Percentiles rank a stretch among this genome's conserved stretches.
Evolutionary conservation across 2,329 filamentous ascomycete genomes (phyloP).

Genomic region (Cytospora leucostoma): DNA sequence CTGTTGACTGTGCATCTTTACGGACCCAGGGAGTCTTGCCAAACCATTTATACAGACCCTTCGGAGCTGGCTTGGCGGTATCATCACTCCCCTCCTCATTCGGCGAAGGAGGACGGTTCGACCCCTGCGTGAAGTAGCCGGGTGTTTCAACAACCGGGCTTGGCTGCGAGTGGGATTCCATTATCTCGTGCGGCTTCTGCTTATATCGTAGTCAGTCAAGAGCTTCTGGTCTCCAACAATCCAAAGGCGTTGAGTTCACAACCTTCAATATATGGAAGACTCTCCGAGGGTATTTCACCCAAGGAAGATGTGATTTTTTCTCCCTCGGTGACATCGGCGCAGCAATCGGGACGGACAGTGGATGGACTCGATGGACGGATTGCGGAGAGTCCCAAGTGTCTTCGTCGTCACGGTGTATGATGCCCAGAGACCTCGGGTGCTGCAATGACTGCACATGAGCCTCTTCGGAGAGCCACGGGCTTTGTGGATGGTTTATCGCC

Average conservation of each 20-base stretch:
- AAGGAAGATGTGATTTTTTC: not conserved
- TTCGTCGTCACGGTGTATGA: constrained; percentile 2
- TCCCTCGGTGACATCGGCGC: not conserved
- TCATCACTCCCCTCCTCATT: constrained; percentile 1
- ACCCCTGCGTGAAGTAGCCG: constrained; percentile 19
- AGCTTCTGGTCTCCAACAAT: not conserved
- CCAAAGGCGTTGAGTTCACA: constrained; percentile 1
- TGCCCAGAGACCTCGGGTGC: constrained; percentile 31
- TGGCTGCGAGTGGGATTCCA: not conserved
- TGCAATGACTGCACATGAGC: constrained; percentile 52
- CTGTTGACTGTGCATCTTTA: not conserved
- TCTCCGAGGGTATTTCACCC: constrained; percentile 6
- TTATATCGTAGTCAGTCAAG: constrained; percentile 10
- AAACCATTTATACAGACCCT: constrained; percentile 18
- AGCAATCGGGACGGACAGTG: not conserved
- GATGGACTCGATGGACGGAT: not conserved
- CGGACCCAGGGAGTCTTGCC: constrained; percentile 4
- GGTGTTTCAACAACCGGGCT: not conserved
- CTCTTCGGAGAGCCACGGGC: constrained; percentile 50
- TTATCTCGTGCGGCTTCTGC: not conserved
- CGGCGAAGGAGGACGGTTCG: not conserved
- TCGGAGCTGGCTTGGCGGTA: not conserved
- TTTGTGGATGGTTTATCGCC: constrained; percentile 34
- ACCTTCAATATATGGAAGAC: constrained; percentile 6
- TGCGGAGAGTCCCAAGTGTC: constrained; percentile 5